phyloP scores from a whole-genome alignment of 306 rosid species.

The Medicago lupulina region DNA sequence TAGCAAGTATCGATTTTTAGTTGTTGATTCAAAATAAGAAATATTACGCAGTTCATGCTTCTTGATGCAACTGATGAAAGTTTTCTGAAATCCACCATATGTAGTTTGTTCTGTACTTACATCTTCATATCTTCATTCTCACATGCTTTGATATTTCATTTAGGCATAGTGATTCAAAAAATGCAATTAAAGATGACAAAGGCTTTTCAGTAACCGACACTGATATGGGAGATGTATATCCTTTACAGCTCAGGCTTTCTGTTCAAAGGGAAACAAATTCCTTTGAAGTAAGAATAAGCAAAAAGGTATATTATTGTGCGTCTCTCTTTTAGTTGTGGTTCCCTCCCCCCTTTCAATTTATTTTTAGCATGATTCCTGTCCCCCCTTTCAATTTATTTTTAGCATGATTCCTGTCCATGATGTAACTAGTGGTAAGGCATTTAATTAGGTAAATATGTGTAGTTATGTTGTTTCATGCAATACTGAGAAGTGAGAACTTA shows the following conservation, averaged over 20 bases:
- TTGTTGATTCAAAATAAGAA: constrained; percentile 16
- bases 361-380: constrained; percentile 19
- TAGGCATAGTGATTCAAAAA: constrained; percentile 90
- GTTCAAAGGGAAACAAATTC: constrained; percentile 72
- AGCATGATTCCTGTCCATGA: constrained; percentile 28
- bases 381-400: background rate
- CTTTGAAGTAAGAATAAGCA: constrained; percentile 86
- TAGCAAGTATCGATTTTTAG: constrained; percentile 25
- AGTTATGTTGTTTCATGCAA: constrained; percentile 28
- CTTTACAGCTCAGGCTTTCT: constrained; percentile 89
- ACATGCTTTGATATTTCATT: constrained; percentile 40
- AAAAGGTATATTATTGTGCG: constrained; percentile 63
- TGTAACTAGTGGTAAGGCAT: constrained; percentile 31
- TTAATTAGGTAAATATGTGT: constrained; percentile 20
- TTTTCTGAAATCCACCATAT: background rate
- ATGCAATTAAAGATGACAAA: constrained; percentile 63
- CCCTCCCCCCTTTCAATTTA: background rate
- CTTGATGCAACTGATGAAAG: constrained; percentile 15
- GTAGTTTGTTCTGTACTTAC: constrained; percentile 30
- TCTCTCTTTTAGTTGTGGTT: constrained; percentile 7
- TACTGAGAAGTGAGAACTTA: background rate
- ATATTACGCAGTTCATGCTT: constrained; percentile 10
- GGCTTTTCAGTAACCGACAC: constrained; percentile 76
- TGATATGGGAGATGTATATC: constrained; percentile 90
- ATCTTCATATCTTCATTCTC: constrained; percentile 32